Percentiles rank a stretch among this genome's conserved stretches.
Conservation (phyloP, 2,329 filamentous ascomycete species). For the Fusarium temperatum region DNA sequence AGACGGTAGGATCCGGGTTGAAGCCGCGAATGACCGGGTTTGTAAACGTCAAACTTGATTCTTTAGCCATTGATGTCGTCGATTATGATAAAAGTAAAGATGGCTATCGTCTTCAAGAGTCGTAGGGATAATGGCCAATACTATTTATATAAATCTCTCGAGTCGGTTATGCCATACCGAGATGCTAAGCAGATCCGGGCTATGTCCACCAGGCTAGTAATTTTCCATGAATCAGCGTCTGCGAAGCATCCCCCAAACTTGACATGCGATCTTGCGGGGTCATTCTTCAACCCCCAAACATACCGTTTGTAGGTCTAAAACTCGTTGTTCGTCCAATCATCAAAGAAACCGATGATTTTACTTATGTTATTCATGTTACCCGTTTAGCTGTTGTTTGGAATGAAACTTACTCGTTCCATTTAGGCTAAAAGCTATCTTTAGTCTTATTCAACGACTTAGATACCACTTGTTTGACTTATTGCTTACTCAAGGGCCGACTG, state of each 20-base stretch:
- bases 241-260: not conserved
- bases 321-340: not conserved
- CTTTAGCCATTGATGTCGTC: not conserved
- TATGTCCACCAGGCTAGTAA: not conserved
- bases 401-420: not conserved
- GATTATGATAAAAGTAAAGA: not conserved
- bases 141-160: not conserved
- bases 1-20: slow-evolving; percentile 67
- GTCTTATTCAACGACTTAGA: not conserved
- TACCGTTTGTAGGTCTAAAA: not conserved
- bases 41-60: slow-evolving; percentile 36
- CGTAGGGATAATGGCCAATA: no score
- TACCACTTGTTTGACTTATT: not conserved
- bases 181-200: not conserved
- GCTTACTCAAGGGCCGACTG: not conserved
- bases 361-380: not conserved
- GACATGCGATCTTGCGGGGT: not conserved
- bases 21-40: slow-evolving; percentile 68
- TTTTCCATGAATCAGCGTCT: slow-evolving; percentile 14
- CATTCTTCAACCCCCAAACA: not conserved
- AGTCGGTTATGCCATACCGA: not conserved
- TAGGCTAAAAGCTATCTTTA: not conserved
- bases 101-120: not conserved
- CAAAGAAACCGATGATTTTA: not conserved
- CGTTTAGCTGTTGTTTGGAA: not conserved